phyloP scores from a whole-genome alignment of 768 basidiomycete species.

The Fomitopsis serialis region DNA sequence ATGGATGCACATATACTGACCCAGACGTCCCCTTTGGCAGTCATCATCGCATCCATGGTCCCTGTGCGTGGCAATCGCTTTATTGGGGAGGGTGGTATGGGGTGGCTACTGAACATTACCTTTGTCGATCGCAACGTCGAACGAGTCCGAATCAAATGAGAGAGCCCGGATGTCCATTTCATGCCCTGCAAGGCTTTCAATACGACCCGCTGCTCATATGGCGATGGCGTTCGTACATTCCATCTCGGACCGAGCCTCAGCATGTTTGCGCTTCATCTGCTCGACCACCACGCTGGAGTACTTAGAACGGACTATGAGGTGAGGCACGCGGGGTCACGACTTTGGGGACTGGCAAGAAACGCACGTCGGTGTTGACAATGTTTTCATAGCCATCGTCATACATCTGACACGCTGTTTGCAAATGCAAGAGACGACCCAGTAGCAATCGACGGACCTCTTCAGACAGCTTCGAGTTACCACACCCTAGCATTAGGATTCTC shows the following conservation, averaged over 20 bases:
- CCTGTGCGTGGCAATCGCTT: constrained; percentile 29
- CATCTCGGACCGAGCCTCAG: constrained; percentile 54
- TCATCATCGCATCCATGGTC: constrained; percentile 91
- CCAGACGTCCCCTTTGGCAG: constrained; percentile 79
- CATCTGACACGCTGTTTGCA: constrained; percentile 44
- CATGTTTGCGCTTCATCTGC: constrained; percentile 60
- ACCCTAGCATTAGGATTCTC: constrained; percentile 75
- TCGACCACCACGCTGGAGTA: constrained; percentile 74
- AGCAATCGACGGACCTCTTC: constrained; percentile 50
- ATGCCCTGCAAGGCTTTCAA: constrained; percentile 44
- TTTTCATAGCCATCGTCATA: constrained; percentile 82
- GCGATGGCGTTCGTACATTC: constrained; percentile 41
- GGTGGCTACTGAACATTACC: constrained; percentile 29
- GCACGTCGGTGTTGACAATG: constrained; percentile 75
- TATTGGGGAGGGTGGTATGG: background rate
- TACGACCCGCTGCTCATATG: background rate
- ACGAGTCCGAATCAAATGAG: constrained; percentile 49
- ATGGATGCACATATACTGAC: constrained; percentile 29
- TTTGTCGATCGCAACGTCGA: constrained; percentile 86
- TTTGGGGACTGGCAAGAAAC: constrained; percentile 13
- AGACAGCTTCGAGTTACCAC: constrained; percentile 78
- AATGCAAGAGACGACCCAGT: background rate
- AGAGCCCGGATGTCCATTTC: constrained; percentile 81
- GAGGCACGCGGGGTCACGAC: background rate
- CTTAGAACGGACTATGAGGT: constrained; percentile 30